Evolutionary conservation across 148 eudicot species (phyloP).

Genomic region (Polygonum maritimum): DNA sequence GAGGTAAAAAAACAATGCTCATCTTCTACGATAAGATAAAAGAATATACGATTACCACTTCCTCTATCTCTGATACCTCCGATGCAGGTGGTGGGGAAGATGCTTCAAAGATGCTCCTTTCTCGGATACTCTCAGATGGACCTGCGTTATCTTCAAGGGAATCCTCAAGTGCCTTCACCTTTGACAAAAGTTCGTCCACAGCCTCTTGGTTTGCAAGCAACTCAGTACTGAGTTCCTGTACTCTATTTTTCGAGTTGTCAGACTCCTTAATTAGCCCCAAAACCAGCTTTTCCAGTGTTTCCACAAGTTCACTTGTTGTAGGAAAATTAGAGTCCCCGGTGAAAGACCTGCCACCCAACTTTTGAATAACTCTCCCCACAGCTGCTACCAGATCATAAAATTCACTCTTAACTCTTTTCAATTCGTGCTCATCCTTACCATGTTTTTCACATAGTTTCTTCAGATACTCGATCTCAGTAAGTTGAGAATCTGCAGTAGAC

Average conservation of each 20-base stretch:
- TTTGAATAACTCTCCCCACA: slow-evolving; percentile 44
- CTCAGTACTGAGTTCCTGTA: slow-evolving; percentile 52
- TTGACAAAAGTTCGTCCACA: slow-evolving; percentile 58
- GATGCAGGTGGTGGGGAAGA: slow-evolving; percentile 54
- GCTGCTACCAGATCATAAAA: slow-evolving; percentile 38
- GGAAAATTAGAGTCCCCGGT: slow-evolving; percentile 29
- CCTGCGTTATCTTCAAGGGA: slow-evolving; percentile 33
- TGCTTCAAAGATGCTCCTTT: slow-evolving; percentile 55
- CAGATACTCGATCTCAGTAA: slow-evolving; percentile 43
- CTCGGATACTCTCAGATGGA: slow-evolving; percentile 40
- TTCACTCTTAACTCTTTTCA: slow-evolving; percentile 31
- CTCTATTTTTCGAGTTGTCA: slow-evolving; percentile 57
- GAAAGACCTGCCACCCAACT: slow-evolving; percentile 38
- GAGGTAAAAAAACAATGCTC: neutral
- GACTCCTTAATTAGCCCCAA: slow-evolving; percentile 39
- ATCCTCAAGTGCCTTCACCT: slow-evolving; percentile 68
- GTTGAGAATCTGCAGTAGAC: slow-evolving; percentile 38
- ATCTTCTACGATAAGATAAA: neutral
- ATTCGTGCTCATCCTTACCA: slow-evolving; percentile 28
- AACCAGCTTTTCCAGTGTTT: slow-evolving; percentile 59
- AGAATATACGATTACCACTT: slow-evolving; percentile 44
- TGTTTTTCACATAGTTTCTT: slow-evolving; percentile 39
- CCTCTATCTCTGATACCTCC: slow-evolving; percentile 88
- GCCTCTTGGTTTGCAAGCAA: slow-evolving; percentile 61
- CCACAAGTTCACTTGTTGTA: slow-evolving; percentile 33